Evolutionary conservation across 768 basidiomycete genomes (phyloP).

Genomic region (Psilocybe subaeruginosa): DNA sequence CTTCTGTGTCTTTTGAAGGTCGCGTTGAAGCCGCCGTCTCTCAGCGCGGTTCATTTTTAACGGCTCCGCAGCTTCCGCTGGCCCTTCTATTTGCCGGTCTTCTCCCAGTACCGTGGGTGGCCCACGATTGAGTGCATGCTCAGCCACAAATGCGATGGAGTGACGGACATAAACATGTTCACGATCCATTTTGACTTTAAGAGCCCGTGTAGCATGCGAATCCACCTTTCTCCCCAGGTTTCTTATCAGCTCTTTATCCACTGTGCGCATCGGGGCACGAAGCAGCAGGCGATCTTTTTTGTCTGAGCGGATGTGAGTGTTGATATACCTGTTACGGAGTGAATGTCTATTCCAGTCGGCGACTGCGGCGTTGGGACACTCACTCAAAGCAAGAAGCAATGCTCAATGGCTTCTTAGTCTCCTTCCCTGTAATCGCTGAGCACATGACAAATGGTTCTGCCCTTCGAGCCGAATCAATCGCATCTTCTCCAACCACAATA

Average conservation of each 20-base stretch:
- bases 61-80: background rate
- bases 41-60: constrained; percentile 18
- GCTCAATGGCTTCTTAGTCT: constrained; percentile 13
- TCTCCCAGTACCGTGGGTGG: background rate
- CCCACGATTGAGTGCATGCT: background rate
- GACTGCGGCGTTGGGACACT: background rate
- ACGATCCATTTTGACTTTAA: constrained; percentile 17
- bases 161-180: constrained; percentile 22
- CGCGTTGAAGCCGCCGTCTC: constrained; percentile 16
- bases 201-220: constrained; percentile 9
- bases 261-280: constrained; percentile 16
- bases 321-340: constrained; percentile 17
- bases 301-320: constrained; percentile 23
- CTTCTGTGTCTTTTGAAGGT: constrained; percentile 12
- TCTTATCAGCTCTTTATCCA: constrained; percentile 22
- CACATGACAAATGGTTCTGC: constrained; percentile 14
- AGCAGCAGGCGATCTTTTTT: constrained; percentile 15
- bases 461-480: constrained; percentile 13
- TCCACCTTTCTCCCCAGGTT: constrained; percentile 15
- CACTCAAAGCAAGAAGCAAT: constrained; percentile 20
- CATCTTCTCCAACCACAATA: constrained; percentile 17
- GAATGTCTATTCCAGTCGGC: background rate
- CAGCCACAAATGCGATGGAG: constrained; percentile 4
- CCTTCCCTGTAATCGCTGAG: constrained; percentile 20
- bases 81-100: constrained; percentile 10